Evolutionary conservation across 1,284 basidiomycete genomes (phyloP), one percentile per base, ranked within the genome.

Genomic region (Trichosporon faecale): DNA sequence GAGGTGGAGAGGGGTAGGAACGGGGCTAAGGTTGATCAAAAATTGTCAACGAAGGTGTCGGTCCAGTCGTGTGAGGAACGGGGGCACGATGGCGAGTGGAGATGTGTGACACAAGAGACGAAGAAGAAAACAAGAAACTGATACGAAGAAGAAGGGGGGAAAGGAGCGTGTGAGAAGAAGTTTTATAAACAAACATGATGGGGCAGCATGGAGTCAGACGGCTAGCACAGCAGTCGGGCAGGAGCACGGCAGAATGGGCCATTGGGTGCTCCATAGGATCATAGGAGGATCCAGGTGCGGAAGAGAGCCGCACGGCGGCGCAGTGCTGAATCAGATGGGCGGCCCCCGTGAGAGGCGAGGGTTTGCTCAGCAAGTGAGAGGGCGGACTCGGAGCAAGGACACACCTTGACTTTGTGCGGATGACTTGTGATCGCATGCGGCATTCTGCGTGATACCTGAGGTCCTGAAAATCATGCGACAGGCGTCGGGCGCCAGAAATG

Each of bases 71-170:
- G 60, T 23, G 29, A 65, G 1, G 21, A 14, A 29, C 3, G 64
- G 49, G n/a, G 21, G 6, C 33, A 14, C 14, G 8, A 52, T 37
- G 23, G 35, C 44, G 31, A 33, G 55, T 5, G 65, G 55, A 27
- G 66, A 67, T 7, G 69, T n/a, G 46, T 63, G 25, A n/a, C 63
- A 67, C 66, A 70, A 63, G 27, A 65, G 23, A 23, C 49, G 21
- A 52, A 52, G 49, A 52, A 25, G 23, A 23, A 52, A 52, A 52
- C 49, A 52, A 52, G 49, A 52, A 52, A 21, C 40, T 14, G 49
- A 52, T 52, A 23, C 49, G 49, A 52, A 52, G 49, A 52, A 52
- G 44, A 37, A n/a, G n/a, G 35, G 7, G 49, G 49, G 46, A 16
- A 21, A 14, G 44, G 40, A 6, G 8, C 3, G 46, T 49, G 27